Percentiles rank a stretch among this genome's conserved stretches.
phyloP scores from a whole-genome alignment of 257 asterid species.

The Plantago elongata region DNA sequence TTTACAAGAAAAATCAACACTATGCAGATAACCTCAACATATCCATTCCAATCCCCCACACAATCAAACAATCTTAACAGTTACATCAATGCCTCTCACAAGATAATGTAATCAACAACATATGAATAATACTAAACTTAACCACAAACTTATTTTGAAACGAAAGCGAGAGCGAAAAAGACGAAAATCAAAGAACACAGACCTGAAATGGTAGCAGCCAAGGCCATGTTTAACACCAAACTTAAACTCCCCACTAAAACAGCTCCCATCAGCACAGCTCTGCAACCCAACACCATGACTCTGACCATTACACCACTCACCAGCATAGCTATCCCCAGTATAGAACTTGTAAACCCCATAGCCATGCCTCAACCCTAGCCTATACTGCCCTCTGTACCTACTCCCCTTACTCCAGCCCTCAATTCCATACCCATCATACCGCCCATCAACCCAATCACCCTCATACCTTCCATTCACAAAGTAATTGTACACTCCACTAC shows the following conservation, averaged over 20 bases:
- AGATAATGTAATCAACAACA: background rate
- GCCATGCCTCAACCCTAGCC: conserved; percentile 78
- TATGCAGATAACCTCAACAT: background rate
- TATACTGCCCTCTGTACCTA: conserved; percentile 72
- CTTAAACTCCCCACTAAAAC: conserved; percentile 71
- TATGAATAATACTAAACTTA: background rate
- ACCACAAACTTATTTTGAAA: conserved; percentile 5
- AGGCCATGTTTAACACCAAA: conserved; percentile 75
- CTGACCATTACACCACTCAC: conserved; percentile 90
- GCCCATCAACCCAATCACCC: conserved; percentile 92
- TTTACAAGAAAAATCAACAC: background rate
- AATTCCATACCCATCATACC: conserved; percentile 81
- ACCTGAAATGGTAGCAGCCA: conserved; percentile 95
- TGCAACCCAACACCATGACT: conserved; percentile 84
- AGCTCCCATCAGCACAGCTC: conserved; percentile 89
- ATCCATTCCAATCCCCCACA: background rate
- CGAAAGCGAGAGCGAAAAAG: conserved; percentile 1
- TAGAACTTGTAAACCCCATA: conserved; percentile 72
- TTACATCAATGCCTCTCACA: too few relatives aligned
- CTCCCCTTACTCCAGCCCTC: conserved; percentile 94
- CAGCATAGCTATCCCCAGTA: conserved; percentile 75
- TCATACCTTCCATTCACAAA: conserved; percentile 76
- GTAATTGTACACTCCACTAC: conserved; percentile 83
- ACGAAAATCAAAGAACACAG: background rate
- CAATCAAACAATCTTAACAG: background rate